A percentile compares a stretch with the other conserved stretches of the same genome.
These are phyloP conservation scores for Pseudoturritis turrita DNA, from an alignment of 345 rosid genomes.

Conservation along the genomic window DNA sequence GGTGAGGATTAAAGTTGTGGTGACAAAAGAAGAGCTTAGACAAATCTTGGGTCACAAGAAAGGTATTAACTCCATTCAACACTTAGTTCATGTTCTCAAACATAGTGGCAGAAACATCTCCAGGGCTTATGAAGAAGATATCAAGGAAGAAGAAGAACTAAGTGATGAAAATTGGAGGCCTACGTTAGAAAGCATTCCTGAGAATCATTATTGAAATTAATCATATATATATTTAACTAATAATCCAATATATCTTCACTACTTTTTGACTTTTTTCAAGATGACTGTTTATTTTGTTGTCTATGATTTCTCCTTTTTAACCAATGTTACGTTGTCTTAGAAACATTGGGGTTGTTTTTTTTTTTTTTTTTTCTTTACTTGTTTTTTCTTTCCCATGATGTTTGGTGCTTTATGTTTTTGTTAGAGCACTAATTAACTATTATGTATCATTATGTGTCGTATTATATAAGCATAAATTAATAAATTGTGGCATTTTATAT, in stretches of 20 bases:
- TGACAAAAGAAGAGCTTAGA: constrained; percentile 60
- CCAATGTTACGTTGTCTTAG: constrained; percentile 17
- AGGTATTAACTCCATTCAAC: constrained; percentile 40
- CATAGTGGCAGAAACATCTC: constrained; percentile 33
- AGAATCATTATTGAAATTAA: constrained; percentile 28
- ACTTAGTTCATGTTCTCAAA: constrained; percentile 40
- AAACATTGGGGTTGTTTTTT: background rate
- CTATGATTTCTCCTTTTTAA: constrained; percentile 6
- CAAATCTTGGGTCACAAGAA: constrained; percentile 37
- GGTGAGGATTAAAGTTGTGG: constrained; percentile 52
- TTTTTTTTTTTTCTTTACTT: background rate
- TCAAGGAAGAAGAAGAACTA: background rate
- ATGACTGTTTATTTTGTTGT: background rate
- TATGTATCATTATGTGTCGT: background rate
- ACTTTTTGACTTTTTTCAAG: background rate
- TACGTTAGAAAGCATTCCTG: constrained; percentile 59
- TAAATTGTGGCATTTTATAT: background rate
- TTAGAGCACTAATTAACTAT: constrained; percentile 14
- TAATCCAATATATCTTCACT: background rate
- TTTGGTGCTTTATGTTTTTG: constrained; percentile 35
- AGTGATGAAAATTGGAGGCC: constrained; percentile 45
- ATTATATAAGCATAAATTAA: background rate
- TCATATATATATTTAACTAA: background rate
- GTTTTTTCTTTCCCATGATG: background rate
- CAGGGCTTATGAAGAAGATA: background rate